Conservation (phyloP, 2,329 filamentous ascomycete genomes). For the Fusarium sp. region DNA sequence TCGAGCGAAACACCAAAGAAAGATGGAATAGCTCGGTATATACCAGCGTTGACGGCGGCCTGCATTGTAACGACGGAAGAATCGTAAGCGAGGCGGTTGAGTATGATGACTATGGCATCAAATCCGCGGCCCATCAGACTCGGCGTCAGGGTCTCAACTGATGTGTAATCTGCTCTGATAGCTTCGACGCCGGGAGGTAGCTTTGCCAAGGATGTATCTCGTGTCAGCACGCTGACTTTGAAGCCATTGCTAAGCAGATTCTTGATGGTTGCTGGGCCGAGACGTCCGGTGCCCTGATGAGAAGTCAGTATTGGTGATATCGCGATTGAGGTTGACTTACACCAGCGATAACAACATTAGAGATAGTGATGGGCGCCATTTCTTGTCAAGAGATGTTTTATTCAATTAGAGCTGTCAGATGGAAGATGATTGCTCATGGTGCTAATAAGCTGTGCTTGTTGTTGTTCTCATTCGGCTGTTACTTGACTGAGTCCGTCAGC, state of each 20-base stretch:
- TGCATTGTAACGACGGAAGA: neutral
- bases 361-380: neutral
- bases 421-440: accelerated
- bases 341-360: neutral
- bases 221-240: slow-evolving; percentile 9
- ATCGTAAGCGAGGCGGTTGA: slow-evolving; percentile 6
- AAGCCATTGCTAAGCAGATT: neutral
- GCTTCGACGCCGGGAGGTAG: neutral
- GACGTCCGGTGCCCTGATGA: slow-evolving; percentile 1
- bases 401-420: too few species aligned
- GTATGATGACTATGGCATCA: slow-evolving; percentile 5
- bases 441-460: too few species aligned
- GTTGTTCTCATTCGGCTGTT: too few species aligned
- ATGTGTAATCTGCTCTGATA: slow-evolving; percentile 4
- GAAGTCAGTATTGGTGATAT: accelerated
- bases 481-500: too few species aligned
- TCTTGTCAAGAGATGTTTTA: accelerated
- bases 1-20: slow-evolving; percentile 3
- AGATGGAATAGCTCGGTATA: neutral
- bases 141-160: neutral
- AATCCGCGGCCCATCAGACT: neutral
- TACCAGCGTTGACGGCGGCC: neutral
- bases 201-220: neutral
- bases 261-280: neutral
- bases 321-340: too few species aligned